Evolutionary conservation across 768 basidiomycete species (phyloP).

Genomic region (Sporobolomyces pararoseus): DNA sequence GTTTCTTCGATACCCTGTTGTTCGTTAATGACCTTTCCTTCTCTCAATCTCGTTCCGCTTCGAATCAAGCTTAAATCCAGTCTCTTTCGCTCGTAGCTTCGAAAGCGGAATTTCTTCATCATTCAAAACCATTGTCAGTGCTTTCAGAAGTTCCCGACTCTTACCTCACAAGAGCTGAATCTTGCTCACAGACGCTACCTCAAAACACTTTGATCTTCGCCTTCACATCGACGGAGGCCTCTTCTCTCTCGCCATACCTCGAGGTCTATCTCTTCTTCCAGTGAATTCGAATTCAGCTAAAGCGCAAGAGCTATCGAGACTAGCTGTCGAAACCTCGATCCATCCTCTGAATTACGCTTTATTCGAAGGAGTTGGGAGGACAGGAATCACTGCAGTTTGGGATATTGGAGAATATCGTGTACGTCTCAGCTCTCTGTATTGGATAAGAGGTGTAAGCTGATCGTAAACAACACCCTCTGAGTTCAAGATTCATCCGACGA

Average conservation of each 20-base stretch:
- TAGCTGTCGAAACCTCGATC: slow-evolving; percentile 22
- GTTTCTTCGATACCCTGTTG: slow-evolving; percentile 11
- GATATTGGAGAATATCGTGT: slow-evolving; percentile 31
- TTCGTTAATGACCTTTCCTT: too few species aligned
- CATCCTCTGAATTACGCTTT: slow-evolving; percentile 21
- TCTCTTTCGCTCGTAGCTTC: slow-evolving; percentile 11
- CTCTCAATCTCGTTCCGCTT: background rate
- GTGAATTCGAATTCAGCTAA: background rate
- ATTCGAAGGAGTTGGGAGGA: slow-evolving; percentile 16
- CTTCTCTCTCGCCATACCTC: slow-evolving; percentile 28
- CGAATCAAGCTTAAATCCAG: too few species aligned
- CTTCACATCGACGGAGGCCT: slow-evolving; percentile 24
- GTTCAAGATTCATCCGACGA: slow-evolving; percentile 1
- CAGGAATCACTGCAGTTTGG: slow-evolving; percentile 7
- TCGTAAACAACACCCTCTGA: background rate
- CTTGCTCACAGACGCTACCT: slow-evolving; percentile 24
- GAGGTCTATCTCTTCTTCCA: background rate
- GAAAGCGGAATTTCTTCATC: slow-evolving; percentile 34
- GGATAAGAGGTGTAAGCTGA: too few species aligned
- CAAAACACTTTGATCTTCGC: slow-evolving; percentile 32
- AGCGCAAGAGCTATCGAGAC: background rate
- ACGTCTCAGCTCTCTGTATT: background rate
- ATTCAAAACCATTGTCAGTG: slow-evolving; percentile 23
- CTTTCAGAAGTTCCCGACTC: too few species aligned
- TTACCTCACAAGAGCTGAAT: too few species aligned